phyloP scores from a whole-genome alignment of 148 eudicot species.

The Limonium bicolor region DNA sequence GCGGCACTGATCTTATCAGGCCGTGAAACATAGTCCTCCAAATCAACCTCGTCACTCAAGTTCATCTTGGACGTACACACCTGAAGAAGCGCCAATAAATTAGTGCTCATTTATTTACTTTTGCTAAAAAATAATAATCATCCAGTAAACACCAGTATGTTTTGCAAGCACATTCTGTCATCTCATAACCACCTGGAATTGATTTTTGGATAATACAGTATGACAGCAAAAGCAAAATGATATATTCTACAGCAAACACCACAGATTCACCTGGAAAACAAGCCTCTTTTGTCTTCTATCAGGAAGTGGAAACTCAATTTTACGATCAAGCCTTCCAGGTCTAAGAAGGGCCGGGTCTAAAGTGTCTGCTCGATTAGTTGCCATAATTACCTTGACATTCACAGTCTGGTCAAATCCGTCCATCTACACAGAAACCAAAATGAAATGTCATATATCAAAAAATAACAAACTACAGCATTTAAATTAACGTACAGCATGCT shows the following conservation, averaged over 20 bases:
- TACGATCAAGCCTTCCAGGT: constrained; percentile 83
- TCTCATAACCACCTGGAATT: constrained; percentile 4
- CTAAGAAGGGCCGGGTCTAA: constrained; percentile 87
- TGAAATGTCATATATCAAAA: too few relatives aligned
- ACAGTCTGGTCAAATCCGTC: constrained; percentile 94
- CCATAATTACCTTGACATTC: constrained; percentile 91
- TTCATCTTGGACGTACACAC: constrained; percentile 92
- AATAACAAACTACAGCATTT: too few relatives aligned
- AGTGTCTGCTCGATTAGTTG: constrained; percentile 88
- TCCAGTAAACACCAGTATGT: too few relatives aligned
- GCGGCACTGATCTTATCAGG: constrained; percentile 94
- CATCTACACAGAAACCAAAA: constrained; percentile 67
- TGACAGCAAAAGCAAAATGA: background rate
- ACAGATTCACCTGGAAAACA: constrained; percentile 53
- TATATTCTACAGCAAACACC: background rate
- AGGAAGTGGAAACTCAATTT: constrained; percentile 86
- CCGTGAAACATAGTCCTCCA: constrained; percentile 86
- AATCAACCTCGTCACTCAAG: constrained; percentile 75
- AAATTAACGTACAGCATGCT: too few relatives aligned
- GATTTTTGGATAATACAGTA: background rate
- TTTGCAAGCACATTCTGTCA: too few relatives aligned
- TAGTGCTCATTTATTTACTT: too few relatives aligned
- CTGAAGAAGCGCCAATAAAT: constrained; percentile 30
- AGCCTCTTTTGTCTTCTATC: constrained; percentile 91
- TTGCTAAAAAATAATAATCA: background rate